Evolutionary conservation across 768 basidiomycete species (phyloP), one percentile per base, ranked within the genome.

Genomic region (Mycena haematopus): DNA sequence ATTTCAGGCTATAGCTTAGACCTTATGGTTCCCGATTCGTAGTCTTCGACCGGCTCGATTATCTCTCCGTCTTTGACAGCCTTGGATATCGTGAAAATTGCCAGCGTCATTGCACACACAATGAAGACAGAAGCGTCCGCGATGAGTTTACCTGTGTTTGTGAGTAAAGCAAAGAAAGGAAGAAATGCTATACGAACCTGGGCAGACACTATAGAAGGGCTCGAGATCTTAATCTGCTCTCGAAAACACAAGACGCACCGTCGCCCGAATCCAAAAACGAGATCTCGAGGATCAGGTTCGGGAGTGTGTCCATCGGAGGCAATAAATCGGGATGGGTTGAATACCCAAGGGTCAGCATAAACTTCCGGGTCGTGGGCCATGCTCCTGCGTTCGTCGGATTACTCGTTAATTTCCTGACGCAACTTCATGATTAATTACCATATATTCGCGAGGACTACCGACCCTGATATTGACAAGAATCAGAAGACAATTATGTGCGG

Each of bases 121-220:
- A 79, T 69, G 72, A 77, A 78, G 5, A 76, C 38, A 0, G 76
- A 75, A 6, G 73, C 74, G 36, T 78, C 77, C 2, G 75, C 77
- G 55, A 79, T 56, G 49, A 75, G 63, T 65, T 75, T 19, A 4
- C 75, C 77, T 75, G 54, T 5, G 17, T 24, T 31, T 27, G 21
- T 24, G 17, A 22, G 13, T 11, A 36, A 3, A 9, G 17, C 33
- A 36, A 56, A 35, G 19, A 1, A 24, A 14, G 13, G 1, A 17
- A 25, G 3, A 40, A n/a, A 19, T 3, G 27, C 10, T 2, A 31
- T 19, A 17, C 19, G 27, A 22, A 68, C 67, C 63, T 35, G 65
- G 61, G 52, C 65, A 65, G 36, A 62, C 54, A 1, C 60, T 62
- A 42, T 42, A 11, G 31, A 46, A 44, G 13, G 21, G 6, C 7